These are phyloP conservation scores for Nigrospora oryzae DNA, from an alignment of 2,329 filamentous ascomycete species.

Conservation along the genomic window DNA sequence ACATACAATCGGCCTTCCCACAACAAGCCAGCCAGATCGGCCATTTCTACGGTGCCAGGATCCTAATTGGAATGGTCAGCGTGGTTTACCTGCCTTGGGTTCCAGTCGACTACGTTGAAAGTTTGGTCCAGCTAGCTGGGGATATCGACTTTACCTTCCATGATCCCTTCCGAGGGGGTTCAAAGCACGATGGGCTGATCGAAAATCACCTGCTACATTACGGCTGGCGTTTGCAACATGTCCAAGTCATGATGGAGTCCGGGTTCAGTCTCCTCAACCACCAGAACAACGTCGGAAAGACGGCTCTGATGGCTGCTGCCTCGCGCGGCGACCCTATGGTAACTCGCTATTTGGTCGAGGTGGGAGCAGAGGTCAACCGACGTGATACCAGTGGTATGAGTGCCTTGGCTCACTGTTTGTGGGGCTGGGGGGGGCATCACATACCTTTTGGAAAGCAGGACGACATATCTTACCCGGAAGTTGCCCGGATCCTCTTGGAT, in stretches of 20 bases:
- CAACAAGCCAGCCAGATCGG: neutral
- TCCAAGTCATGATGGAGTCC: neutral
- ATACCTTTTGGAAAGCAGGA: neutral
- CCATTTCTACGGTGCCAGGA: neutral
- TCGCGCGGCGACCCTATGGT: neutral
- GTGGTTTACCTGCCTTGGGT: neutral
- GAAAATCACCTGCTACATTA: neutral
- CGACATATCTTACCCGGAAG: too few relatives aligned
- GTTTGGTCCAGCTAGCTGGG: neutral
- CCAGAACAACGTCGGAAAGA: neutral
- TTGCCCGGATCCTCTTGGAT: neutral
- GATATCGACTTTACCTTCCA: neutral
- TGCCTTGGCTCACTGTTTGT: neutral
- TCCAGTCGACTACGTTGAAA: neutral
- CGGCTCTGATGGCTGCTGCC: neutral
- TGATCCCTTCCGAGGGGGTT: neutral
- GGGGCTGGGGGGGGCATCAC: rapidly evolving
- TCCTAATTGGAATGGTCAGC: neutral
- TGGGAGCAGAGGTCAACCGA: neutral
- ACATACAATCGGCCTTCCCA: neutral
- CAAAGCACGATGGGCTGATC: too few relatives aligned
- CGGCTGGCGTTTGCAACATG: neutral
- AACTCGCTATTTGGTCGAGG: neutral
- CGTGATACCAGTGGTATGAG: neutral
- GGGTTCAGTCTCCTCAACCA: neutral